Base-by-base conservation (phyloP, 257 asterid genomes). In the Solanum commersonii region DNA sequence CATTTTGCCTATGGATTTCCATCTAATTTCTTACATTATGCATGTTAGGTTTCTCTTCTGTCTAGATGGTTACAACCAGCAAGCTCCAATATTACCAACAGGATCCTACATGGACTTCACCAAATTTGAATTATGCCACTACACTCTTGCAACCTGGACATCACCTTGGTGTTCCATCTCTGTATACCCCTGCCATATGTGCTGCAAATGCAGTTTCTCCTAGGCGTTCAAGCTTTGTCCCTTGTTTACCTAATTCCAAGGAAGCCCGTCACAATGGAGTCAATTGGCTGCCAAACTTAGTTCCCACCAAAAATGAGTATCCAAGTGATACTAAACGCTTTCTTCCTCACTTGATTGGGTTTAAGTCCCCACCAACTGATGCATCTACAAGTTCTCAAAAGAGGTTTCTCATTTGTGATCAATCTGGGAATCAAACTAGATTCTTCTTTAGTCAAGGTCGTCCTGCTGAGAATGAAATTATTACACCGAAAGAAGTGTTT, bases 391-490 rank as follows among this genome's bases (percentile, higher is more conserved):
- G 87, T 87, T 89, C 92, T 85, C 93, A 76, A 87, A 94, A 91
- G 88, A 91, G 87, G 90, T 92, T 94, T 87, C 94, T 95, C 88
- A 94, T 95, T 84, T 95, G 93, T 46, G 98, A 95, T 88, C 94
- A 89, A 74, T 94, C 97, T 72, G 95, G 93, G 22, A 88, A 91
- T 90, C 93, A 88, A 46, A 94, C 96, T 23, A 91, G 96, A 87
- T 84, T 94, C 87, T 91, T 92, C 82, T 79, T 91, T 44, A 87
- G 96, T 85, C 92, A 95, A 74, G 88, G 93, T 7, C 46, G 90
- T 49, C 87, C 88, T 76, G 73, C 49, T 65, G 91, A 89, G 81
- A 70, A 89, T 52, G 93, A 84, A 87, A 84, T 52, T 60, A 84
- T 77, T 74, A 83, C 87, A 46, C 88, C 93, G 22, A 87, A 86